phyloP scores from a whole-genome alignment of 192 early-diverging fungal species.

The Coemansia sp. region DNA sequence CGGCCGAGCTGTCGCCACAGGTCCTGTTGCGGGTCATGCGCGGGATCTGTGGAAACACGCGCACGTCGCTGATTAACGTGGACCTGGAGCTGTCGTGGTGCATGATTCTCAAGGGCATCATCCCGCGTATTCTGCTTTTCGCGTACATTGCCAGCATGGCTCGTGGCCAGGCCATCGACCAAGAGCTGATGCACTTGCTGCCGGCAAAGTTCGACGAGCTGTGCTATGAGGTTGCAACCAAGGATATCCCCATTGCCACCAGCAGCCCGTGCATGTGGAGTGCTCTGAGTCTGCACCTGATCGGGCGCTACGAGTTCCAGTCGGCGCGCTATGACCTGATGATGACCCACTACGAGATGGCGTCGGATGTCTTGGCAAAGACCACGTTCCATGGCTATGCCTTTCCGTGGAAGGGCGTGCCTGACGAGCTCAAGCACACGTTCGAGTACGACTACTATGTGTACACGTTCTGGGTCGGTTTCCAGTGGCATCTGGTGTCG shows the following conservation, averaged over 20 bases:
- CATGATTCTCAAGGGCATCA: constrained; percentile 46
- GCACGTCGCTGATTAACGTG: constrained; percentile 42
- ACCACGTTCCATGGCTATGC: constrained; percentile 30
- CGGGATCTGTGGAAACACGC: constrained; percentile 33
- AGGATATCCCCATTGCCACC: constrained; percentile 19
- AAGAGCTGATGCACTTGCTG: constrained; percentile 26
- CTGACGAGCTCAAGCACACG: constrained; percentile 19
- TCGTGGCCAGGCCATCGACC: constrained; percentile 32
- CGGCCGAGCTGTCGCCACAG: constrained; percentile 24
- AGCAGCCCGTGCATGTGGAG: constrained; percentile 38
- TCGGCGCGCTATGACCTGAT: constrained; percentile 44
- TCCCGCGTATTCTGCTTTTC: constrained; percentile 38
- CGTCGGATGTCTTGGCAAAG: constrained; percentile 29
- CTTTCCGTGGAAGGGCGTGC: constrained; percentile 36
- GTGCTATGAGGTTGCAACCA: constrained; percentile 39
- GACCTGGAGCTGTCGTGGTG: constrained; percentile 43
- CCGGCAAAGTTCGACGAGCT: constrained; percentile 43
- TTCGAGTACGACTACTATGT: constrained; percentile 48
- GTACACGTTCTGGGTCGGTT: constrained; percentile 45
- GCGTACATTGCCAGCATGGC: constrained; percentile 41
- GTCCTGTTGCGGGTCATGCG: constrained; percentile 42
- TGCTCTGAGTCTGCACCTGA: constrained; percentile 32
- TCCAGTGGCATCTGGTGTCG: constrained; percentile 46
- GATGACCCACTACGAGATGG: constrained; percentile 44
- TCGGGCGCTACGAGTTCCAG: constrained; percentile 47